phyloP scores from a whole-genome alignment of 495 filamentous ascomycete species.

The Geoglossum glabrum region DNA sequence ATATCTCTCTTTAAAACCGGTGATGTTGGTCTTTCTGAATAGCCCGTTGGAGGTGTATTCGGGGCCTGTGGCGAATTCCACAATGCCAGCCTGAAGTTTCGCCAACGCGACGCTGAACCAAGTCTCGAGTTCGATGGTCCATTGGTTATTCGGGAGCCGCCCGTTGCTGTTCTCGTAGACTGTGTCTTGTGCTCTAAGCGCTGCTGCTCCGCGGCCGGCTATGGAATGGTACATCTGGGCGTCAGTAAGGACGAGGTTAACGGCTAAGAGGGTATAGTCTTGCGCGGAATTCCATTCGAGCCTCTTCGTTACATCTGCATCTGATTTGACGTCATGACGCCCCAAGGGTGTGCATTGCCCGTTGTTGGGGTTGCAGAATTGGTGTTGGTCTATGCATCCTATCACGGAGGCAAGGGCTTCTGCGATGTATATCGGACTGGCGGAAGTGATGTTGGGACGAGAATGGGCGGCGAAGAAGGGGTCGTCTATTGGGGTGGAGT shows the following conservation, averaged over 20 bases:
- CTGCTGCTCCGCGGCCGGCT: conserved; percentile 13
- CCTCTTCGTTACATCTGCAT: not conserved
- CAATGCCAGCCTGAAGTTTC: conserved; percentile 3
- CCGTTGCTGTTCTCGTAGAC: conserved; percentile 8
- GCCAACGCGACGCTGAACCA: conserved; percentile 9
- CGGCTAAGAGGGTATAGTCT: conserved; percentile 24
- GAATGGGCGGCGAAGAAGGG: conserved; percentile 9
- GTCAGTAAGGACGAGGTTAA: conserved; percentile 15
- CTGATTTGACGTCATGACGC: not conserved
- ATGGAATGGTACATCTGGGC: conserved; percentile 18
- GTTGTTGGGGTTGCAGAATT: conserved; percentile 5
- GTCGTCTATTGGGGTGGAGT: conserved; percentile 7
- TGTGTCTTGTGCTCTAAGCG: conserved; percentile 12
- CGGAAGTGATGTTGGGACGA: not conserved
- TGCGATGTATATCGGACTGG: not conserved
- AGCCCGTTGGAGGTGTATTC: not conserved
- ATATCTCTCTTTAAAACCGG: not conserved
- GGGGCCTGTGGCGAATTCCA: conserved; percentile 8
- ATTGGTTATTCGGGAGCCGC: conserved; percentile 13
- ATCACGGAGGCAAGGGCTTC: conserved; percentile 4
- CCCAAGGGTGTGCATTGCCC: conserved; percentile 1
- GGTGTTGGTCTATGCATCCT: conserved; percentile 12
- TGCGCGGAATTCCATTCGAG: conserved; percentile 16
- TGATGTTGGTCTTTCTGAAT: not conserved
- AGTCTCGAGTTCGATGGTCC: conserved; percentile 14